Evolutionary conservation across 2,329 filamentous ascomycete species (phyloP), one percentile per base, ranked within the genome.

Genomic region (Penicillium sp.): DNA sequence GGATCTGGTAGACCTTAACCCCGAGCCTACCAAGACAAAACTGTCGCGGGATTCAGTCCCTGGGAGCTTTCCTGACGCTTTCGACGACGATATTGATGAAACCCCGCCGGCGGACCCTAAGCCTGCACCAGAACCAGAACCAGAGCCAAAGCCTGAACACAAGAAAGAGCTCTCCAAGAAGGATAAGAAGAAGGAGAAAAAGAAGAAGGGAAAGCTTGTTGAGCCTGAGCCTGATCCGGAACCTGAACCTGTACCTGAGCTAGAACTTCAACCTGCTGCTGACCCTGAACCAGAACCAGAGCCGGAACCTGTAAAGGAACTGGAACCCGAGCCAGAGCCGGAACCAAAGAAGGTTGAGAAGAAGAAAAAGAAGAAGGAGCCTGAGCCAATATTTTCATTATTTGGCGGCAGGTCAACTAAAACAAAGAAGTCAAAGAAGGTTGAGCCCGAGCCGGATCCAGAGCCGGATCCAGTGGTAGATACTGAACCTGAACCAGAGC

Each of bases 11-110:
- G 66, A 64, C 9, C 29, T 60, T 49, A 46, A 61, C 21, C 64
- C 65, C 17, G 67, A 75, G 48, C 68, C 71, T 35, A 66, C 69
- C 62, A 73, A 71, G 71, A 74, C 71, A 61, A 70, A 69, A 44
- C 78, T 69, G 23, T 74, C 73, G 11, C 76, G 74, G 56, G 79
- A 80, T 57, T 73, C 75, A 31, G 77, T 86, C 6, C 86, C 86
- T 47, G 87, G 86, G 59, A 84, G 84, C 64, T 89, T 89, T 71
- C 86, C 86, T 26, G 78, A 79, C 52, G 83, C 70, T 11, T 75
- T 84, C 65, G 81, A 83, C 41, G 81, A 81, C 65, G 80, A 83
- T 44, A 72, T 64, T 44, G 63, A 67, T n/a, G 66, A 67, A 4
- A 77, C 52, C 11, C 66, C 63, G n/a, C 61, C 62, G 9, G 58